These are phyloP conservation scores for Saraca asoca DNA, from an alignment of 331 rosid species.

Conservation along the genomic window DNA sequence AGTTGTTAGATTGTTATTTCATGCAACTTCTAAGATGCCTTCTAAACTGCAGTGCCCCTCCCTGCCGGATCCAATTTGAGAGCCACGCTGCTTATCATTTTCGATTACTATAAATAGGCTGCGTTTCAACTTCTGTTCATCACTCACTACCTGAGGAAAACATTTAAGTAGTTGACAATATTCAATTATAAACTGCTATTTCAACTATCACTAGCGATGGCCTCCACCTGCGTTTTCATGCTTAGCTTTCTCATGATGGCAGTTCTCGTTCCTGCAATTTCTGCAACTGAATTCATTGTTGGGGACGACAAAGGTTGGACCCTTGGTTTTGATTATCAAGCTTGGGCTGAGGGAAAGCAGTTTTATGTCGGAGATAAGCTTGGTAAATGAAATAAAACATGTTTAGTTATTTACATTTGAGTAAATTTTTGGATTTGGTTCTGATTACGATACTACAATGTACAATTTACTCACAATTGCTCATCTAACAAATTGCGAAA, in stretches of 20 bases:
- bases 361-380: constrained; percentile 52
- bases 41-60: neutral
- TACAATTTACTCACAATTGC: neutral
- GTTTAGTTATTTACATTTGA: too few relatives aligned
- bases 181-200: too few relatives aligned
- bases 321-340: constrained; percentile 36
- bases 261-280: constrained; percentile 24
- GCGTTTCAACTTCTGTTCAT: neutral
- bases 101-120: neutral
- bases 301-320: constrained; percentile 56
- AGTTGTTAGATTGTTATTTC: too few relatives aligned
- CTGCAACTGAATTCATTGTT: constrained; percentile 38
- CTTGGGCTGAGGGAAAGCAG: constrained; percentile 45
- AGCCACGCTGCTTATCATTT: too few relatives aligned
- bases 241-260: constrained; percentile 24
- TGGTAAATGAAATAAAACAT: constrained; percentile 29
- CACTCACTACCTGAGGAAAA: neutral
- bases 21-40: neutral
- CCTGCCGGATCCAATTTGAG: neutral
- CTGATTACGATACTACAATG: neutral
- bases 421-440: neutral
- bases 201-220: constrained; percentile 33
- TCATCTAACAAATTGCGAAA: neutral
- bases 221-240: constrained; percentile 17
- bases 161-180: neutral